phyloP scores from a whole-genome alignment of 2,329 filamentous ascomycete species.

The Trichoderma pleuroti region DNA sequence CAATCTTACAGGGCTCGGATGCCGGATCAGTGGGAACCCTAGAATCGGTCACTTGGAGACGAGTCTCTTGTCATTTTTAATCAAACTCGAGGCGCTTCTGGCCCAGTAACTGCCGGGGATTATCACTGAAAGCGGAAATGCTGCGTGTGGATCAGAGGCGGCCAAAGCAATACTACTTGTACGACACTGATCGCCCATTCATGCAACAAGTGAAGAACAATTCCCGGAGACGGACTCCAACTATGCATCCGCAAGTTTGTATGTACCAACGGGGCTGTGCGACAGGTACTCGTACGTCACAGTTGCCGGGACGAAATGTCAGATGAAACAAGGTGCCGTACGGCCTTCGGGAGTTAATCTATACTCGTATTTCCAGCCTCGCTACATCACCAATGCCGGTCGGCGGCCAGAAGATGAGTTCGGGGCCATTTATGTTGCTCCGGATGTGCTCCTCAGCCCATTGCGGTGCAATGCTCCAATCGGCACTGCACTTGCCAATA shows the following conservation, averaged over 20 bases:
- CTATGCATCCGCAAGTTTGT: neutral
- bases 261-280: neutral
- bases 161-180: neutral
- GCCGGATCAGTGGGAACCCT: neutral
- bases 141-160: neutral
- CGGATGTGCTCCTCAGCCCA: neutral
- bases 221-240: neutral
- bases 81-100: neutral
- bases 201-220: neutral
- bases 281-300: neutral
- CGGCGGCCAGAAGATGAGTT: neutral
- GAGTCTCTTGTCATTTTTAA: neutral
- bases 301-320: neutral
- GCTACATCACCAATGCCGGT: neutral
- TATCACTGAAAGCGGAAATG: neutral
- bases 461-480: neutral
- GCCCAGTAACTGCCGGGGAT: neutral
- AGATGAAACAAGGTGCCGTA: neutral
- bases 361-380: neutral
- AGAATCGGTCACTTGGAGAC: neutral
- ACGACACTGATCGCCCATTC: neutral
- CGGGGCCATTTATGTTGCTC: neutral
- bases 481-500: neutral
- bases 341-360: neutral
- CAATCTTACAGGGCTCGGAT: constrained; percentile 7